phyloP scores from a whole-genome alignment of 768 basidiomycete species.

The Cyathus striatus region DNA sequence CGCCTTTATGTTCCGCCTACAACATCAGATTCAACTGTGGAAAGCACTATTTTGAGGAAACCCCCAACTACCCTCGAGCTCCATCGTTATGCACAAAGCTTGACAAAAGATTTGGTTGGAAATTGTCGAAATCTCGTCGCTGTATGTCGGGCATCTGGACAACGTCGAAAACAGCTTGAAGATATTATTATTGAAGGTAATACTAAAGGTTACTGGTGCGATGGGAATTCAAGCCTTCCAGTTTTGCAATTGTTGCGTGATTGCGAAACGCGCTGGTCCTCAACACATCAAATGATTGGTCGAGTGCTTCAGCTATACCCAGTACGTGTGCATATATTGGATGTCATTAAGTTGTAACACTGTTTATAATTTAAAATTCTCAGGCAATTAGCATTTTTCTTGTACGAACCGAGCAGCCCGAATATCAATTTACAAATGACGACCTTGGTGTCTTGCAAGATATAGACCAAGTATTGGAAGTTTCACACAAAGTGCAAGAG shows the following conservation, averaged over 20 bases:
- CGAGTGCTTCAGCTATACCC: background rate
- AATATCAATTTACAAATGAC: background rate
- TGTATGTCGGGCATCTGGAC: background rate
- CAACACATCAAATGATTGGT: background rate
- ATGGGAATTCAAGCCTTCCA: background rate
- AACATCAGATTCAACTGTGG: no score
- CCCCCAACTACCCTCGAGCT: no score
- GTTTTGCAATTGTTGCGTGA: background rate
- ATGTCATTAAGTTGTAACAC: background rate
- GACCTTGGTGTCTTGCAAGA: background rate
- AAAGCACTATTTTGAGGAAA: no score
- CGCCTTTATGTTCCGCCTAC: no score
- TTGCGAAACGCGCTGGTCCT: slow-evolving; percentile 1
- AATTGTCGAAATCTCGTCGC: background rate
- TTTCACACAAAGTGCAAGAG: background rate
- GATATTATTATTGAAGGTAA: background rate
- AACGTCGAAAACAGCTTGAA: background rate
- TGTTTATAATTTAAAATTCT: background rate
- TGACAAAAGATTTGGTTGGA: background rate
- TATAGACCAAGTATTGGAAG: background rate
- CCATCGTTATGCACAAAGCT: background rate
- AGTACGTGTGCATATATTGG: no score
- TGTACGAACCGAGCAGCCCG: no score
- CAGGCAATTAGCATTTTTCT: background rate
- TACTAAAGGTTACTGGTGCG: background rate